These are phyloP conservation scores for Herpetomonas muscarum DNA, from an alignment of 208 protist genomes.

Conservation along the genomic window DNA sequence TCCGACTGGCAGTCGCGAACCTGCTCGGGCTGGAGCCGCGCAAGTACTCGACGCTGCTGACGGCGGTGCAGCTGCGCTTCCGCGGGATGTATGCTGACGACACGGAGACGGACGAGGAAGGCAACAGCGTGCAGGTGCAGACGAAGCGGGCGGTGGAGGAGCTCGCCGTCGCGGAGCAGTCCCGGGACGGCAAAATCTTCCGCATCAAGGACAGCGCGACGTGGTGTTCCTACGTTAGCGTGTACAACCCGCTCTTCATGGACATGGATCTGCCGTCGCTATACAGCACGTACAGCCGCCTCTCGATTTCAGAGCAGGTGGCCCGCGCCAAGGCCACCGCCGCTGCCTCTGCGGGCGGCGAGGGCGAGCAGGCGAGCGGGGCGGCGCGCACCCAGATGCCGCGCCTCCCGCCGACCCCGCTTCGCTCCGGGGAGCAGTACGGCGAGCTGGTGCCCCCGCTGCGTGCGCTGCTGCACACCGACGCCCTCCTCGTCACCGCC, in stretches of 20 bases:
- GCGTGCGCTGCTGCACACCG: conserved; percentile 68
- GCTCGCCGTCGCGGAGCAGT: conserved; percentile 31
- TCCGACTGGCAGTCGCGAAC: conserved; percentile 22
- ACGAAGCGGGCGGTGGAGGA: conserved; percentile 29
- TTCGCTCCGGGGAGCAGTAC: conserved; percentile 17
- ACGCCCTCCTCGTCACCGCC: conserved; percentile 58
- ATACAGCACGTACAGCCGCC: conserved; percentile 15
- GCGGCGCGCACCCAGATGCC: not conserved
- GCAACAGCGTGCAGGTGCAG: conserved; percentile 11
- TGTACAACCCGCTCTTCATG: conserved; percentile 37
- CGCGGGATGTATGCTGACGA: conserved; percentile 17
- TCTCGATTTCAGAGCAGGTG: conserved; percentile 13
- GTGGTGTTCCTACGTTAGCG: conserved; percentile 40
- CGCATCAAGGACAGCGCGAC: conserved; percentile 34
- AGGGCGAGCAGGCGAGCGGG: not conserved
- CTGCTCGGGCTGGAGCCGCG: conserved; percentile 16
- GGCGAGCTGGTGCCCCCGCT: conserved; percentile 40
- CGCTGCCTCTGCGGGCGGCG: not conserved
- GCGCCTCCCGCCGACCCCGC: conserved; percentile 17
- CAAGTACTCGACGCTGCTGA: conserved; percentile 4
- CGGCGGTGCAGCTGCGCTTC: conserved; percentile 1
- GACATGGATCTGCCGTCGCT: conserved; percentile 27
- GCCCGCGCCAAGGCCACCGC: not conserved
- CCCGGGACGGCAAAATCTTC: conserved; percentile 28
- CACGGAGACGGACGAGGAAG: conserved; percentile 22